These are phyloP conservation scores for Senna siamea DNA, from an alignment of 306 rosid species.

Conservation along the genomic window DNA sequence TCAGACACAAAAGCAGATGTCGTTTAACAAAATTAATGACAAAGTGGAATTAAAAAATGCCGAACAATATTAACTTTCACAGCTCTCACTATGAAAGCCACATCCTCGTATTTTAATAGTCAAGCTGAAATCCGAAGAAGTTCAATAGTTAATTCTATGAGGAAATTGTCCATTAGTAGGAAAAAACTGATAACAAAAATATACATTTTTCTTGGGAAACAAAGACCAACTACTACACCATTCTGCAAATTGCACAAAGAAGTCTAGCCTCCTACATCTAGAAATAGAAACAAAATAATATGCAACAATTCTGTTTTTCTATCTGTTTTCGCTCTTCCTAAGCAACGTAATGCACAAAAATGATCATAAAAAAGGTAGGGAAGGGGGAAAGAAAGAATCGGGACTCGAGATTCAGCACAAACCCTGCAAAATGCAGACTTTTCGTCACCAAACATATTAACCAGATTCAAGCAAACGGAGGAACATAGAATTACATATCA, in stretches of 20 bases:
- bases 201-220: not conserved
- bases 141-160: not conserved
- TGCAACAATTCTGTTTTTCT: not conserved
- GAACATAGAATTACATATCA: conserved; percentile 8
- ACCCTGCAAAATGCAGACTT: conserved; percentile 28
- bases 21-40: conserved; percentile 5
- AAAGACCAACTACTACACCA: conserved; percentile 1
- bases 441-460: conserved; percentile 6
- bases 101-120: not conserved
- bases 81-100: conserved; percentile 13
- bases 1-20: conserved; percentile 4
- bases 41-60: conserved; percentile 15
- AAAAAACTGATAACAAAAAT: not conserved
- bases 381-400: not conserved
- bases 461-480: conserved; percentile 34
- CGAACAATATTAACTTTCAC: not conserved
- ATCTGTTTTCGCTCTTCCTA: not conserved
- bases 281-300: conserved; percentile 9
- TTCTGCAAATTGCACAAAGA: conserved; percentile 15
- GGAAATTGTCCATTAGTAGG: conserved; percentile 15
- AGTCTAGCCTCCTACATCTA: not conserved
- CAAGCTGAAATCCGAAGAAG: not conserved
- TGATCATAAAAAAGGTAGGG: not conserved
- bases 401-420: conserved; percentile 21
- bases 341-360: conserved; percentile 18